These are phyloP conservation scores for Fusarium succisae DNA, from an alignment of 2,329 filamentous ascomycete genomes.

Conservation along the genomic window DNA sequence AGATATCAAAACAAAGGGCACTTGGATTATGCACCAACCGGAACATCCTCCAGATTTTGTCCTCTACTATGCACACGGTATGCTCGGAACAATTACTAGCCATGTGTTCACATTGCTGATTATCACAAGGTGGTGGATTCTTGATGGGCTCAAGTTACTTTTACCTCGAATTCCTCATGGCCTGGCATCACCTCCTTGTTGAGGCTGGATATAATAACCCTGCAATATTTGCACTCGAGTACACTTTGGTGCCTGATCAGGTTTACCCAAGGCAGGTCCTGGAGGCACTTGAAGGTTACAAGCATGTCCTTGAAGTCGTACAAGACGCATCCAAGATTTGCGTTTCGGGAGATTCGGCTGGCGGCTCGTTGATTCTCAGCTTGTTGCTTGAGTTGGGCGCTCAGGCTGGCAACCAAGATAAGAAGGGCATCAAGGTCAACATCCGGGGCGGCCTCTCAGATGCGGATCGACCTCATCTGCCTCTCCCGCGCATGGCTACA, in stretches of 20 bases:
- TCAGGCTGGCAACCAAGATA: conserved; percentile 37
- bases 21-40: conserved; percentile 75
- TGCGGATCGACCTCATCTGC: conserved; percentile 34
- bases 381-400: conserved; percentile 73
- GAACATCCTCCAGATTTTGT: conserved; percentile 74
- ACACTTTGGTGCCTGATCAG: conserved; percentile 79
- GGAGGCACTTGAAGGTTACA: conserved; percentile 75
- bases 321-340: conserved; percentile 70
- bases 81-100: conserved; percentile 24
- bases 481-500: conserved; percentile 63
- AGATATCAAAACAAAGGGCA: conserved; percentile 63
- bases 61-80: conserved; percentile 85
- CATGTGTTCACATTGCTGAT: conserved; percentile 1
- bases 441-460: conserved; percentile 24
- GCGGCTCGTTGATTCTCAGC: conserved; percentile 77
- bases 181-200: conserved; percentile 73
- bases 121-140: conserved; percentile 75
- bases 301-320: conserved; percentile 70
- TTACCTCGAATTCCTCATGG: conserved; percentile 84
- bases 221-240: conserved; percentile 81
- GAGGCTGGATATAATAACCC: conserved; percentile 76
- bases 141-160: conserved; percentile 85
- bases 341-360: conserved; percentile 82
- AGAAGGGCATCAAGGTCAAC: conserved; percentile 18
- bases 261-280: conserved; percentile 78